A percentile compares a stretch with the other conserved stretches of the same genome.
Conservation (phyloP, 2,329 filamentous ascomycete genomes). For the Aspergillus vadensis region DNA sequence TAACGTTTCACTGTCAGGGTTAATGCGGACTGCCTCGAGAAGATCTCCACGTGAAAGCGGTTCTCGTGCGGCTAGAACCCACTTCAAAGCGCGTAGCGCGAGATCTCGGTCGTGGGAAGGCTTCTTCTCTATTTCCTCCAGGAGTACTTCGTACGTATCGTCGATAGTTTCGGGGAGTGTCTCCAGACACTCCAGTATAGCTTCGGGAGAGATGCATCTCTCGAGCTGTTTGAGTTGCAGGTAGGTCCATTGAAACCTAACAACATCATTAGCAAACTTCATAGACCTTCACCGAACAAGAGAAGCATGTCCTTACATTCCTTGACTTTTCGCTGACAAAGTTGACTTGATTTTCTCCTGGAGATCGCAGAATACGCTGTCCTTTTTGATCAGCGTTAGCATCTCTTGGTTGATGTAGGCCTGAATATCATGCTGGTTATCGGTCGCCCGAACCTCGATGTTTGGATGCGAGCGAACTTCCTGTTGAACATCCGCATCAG, state of each 20-base stretch:
- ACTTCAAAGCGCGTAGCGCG: slow-evolving; percentile 12
- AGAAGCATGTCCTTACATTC: slow-evolving; percentile 6
- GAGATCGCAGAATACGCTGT: background rate
- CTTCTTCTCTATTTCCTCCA: slow-evolving; percentile 8
- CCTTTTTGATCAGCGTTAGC: slow-evolving; percentile 5
- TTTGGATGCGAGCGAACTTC: slow-evolving; percentile 50
- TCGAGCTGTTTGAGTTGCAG: slow-evolving; percentile 19
- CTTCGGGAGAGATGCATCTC: slow-evolving; percentile 6
- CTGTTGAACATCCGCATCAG: slow-evolving; percentile 30
- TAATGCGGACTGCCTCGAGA: slow-evolving; percentile 14
- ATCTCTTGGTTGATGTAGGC: background rate
- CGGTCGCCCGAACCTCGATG: slow-evolving; percentile 43
- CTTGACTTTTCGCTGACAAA: slow-evolving; percentile 6
- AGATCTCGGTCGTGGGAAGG: slow-evolving; percentile 10
- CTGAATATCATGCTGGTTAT: slow-evolving; percentile 21
- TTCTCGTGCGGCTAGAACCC: slow-evolving; percentile 12
- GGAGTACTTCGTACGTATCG: slow-evolving; percentile 17
- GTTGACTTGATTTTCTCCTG: slow-evolving; percentile 3
- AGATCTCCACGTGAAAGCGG: slow-evolving; percentile 7
- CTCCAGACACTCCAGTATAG: slow-evolving; percentile 11
- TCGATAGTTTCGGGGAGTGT: slow-evolving; percentile 16
- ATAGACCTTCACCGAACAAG: background rate
- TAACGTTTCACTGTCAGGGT: slow-evolving; percentile 2
- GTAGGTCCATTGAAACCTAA: slow-evolving; percentile 20
- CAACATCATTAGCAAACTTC: background rate